Evolutionary conservation across 805 yeast species (phyloP).

Genomic region (Myxozyma mucilagina): DNA sequence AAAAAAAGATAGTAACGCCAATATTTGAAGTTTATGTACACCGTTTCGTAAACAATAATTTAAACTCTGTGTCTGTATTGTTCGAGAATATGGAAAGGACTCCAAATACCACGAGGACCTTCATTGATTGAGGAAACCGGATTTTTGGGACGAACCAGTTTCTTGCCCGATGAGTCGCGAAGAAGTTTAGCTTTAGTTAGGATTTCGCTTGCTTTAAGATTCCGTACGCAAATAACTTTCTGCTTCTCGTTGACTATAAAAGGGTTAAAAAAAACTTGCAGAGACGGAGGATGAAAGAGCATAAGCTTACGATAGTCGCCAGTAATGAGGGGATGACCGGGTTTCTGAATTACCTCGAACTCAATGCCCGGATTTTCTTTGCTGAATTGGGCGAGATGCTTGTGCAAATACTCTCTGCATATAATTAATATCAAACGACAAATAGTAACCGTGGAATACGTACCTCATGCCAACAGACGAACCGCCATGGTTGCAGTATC

Average conservation of each 20-base stretch:
- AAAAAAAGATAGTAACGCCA: not conserved
- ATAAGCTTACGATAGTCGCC: constrained; percentile 51
- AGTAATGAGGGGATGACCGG: constrained; percentile 69
- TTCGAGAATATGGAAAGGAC: constrained; percentile 57
- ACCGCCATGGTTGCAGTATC: constrained; percentile 95
- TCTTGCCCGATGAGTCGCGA: constrained; percentile 67
- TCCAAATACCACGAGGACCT: constrained; percentile 96
- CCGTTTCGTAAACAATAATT: not conserved
- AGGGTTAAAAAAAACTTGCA: not conserved
- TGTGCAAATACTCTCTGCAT: constrained; percentile 58
- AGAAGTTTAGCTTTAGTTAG: constrained; percentile 63
- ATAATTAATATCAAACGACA: not conserved
- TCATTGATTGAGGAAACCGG: constrained; percentile 78
- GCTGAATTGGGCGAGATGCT: constrained; percentile 58
- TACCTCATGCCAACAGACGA: constrained; percentile 75
- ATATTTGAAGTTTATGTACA: not conserved
- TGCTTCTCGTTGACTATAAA: constrained; percentile 41
- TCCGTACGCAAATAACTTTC: constrained; percentile 74
- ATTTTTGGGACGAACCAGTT: constrained; percentile 51
- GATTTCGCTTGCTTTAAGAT: constrained; percentile 62
- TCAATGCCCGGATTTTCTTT: constrained; percentile 62
- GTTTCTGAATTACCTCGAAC: constrained; percentile 64
- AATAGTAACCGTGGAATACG: constrained; percentile 1
- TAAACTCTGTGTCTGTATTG: constrained; percentile 26
- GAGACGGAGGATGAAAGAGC: not conserved